Evolutionary conservation across 148 eudicot genomes (phyloP), one percentile per base, ranked within the genome.

Genomic region (Amaranthus cruentus): DNA sequence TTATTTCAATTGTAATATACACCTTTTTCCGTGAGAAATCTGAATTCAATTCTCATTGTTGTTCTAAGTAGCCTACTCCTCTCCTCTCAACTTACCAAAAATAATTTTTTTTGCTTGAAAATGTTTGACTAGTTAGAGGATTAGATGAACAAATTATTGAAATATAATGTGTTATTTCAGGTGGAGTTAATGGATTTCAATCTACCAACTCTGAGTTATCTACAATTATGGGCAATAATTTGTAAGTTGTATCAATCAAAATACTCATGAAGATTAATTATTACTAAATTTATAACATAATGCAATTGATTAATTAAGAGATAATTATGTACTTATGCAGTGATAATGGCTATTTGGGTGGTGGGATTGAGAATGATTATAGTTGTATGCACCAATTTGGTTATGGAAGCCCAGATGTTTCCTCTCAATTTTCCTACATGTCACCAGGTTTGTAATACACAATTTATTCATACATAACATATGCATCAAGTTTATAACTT

Each of bases 121-220:
- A 28, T 28, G 38, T 28, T 28, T 28, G 38, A 28, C 38, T 28
- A 28, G 1, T 28, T 28, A 28, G 38, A 28, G 38, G 38, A 62
- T 62, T 21, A 62, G 43, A 62, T 8, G 28, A 47, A 21, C 15
- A 59, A 5, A 9, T 15, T 28, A 38, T 14, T 53, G 12, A 21
- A 53, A 50, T 51, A 0, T 13, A 51, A 28, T 7, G 46, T 28
- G 12, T 42, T 2, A 44, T 47, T 18, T 12, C 57, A 47, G 7
- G 75, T 49, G 82, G 72, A 57, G 8, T 79, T 1, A 72, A 75
- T 13, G 78, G 70, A 53, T 59, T 75, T 70, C 75, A 71, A 15
- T 58, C 78, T 6, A 56, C 47, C 0, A 66, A 66, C 12, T 38
- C 52, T 0, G 82, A 79, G 47, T 18, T 79, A 4, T 66, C 79